Evolutionary conservation across 345 rosid genomes (phyloP), one percentile per base, ranked within the genome.

Genomic region (Moricandia moricandioides): DNA sequence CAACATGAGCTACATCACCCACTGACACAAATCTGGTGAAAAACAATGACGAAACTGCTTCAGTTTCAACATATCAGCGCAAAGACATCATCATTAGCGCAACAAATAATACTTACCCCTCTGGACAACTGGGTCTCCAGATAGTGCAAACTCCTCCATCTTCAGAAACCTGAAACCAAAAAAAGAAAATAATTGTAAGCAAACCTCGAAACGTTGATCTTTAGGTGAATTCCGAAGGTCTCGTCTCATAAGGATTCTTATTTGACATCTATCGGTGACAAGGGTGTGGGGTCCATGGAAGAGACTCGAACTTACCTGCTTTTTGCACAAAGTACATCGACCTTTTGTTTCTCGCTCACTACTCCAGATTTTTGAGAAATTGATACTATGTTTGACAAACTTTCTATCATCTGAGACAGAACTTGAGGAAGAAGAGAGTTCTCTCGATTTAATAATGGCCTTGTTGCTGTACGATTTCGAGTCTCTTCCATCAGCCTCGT

Each of bases 121-220:
- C 87, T 8, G 93, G 91, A 87, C 96, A 95, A 79, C 75, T 82
- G 35, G 97, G 97, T 81, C 96, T 87, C 97, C 99, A 95, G 65
- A 92, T 90, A 88, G 85, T 87, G 81, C 91, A 92, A 11, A 86
- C 77, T 69, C 82, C 88, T 62, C 75, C 79, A 75, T 84, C 91
- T 62, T 86, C 93, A 7, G 81, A 52, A 71, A 75, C 93, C 99
- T 95, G 76, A 76, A 79, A 83, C 47, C 68, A n/a, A 49, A 40
- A 65, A 6, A 8, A 33, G 4, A 45, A 43, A 8, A 21, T 10
- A 31, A 14, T 4, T 37, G 65, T 67, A 39, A 67, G 69, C 14
- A 60, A 67, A 37, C 70, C 39, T 30, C 12, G 55, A 67, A 34
- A 49, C 18, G 16, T 33, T 71, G 40, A 35, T 47, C 16, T 43